These are phyloP conservation scores for Backusella tarrabulga DNA, from an alignment of 192 early-diverging fungal genomes.

Conservation along the genomic window DNA sequence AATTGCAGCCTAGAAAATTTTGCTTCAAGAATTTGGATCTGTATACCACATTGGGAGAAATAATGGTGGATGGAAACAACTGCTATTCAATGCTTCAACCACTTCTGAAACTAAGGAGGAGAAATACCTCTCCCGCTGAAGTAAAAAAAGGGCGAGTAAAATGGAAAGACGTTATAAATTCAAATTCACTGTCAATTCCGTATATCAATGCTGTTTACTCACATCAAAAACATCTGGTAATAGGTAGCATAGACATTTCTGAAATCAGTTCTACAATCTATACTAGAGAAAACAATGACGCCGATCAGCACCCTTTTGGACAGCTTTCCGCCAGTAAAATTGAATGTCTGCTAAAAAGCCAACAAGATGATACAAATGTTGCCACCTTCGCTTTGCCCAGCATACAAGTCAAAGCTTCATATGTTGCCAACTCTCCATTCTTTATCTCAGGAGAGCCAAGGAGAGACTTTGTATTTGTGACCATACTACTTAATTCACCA, in stretches of 20 bases:
- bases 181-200: not conserved
- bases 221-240: not conserved
- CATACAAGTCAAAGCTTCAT: not conserved
- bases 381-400: not conserved
- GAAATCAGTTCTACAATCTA: not conserved
- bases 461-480: not conserved
- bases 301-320: not conserved
- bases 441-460: not conserved
- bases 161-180: not conserved
- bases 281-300: not conserved
- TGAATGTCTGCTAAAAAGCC: not conserved
- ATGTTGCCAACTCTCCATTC: not conserved
- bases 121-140: not conserved
- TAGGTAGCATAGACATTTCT: not conserved
- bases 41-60: not conserved
- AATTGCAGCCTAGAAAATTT: not conserved
- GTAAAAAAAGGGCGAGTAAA: not conserved
- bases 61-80: not conserved
- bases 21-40: not conserved
- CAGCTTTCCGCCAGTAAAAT: not conserved
- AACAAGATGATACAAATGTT: not conserved
- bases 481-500: not conserved
- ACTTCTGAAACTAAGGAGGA: not conserved
- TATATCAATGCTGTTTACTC: constrained; percentile 1
- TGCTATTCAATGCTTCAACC: not conserved